Conservation (phyloP, 306 rosid genomes). For the Amphicarpaea edgeworthii region DNA sequence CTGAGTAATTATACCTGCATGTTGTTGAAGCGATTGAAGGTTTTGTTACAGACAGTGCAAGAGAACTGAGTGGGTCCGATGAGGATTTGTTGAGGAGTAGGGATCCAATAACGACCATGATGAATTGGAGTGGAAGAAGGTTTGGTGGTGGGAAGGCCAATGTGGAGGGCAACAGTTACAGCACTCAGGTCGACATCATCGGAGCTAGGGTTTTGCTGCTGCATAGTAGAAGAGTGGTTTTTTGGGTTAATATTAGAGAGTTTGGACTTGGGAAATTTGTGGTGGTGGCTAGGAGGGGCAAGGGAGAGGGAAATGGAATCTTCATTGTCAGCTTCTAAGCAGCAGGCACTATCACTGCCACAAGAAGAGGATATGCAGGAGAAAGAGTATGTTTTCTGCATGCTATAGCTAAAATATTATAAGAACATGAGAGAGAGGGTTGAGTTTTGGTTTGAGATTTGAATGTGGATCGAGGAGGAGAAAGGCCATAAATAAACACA, state of each 20-base stretch:
- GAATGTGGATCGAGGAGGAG: not conserved
- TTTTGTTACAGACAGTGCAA: conserved; percentile 75
- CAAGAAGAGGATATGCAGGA: conserved; percentile 46
- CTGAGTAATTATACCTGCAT: conserved; percentile 71
- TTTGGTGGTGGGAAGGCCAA: conserved; percentile 57
- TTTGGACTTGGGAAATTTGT: not conserved
- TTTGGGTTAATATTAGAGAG: not conserved
- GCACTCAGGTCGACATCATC: conserved; percentile 22
- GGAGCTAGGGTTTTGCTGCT: conserved; percentile 40
- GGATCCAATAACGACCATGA: conserved; percentile 70
- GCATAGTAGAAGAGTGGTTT: not conserved
- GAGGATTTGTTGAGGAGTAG: conserved; percentile 75
- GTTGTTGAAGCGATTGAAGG: conserved; percentile 81
- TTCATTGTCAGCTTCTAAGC: conserved; percentile 51
- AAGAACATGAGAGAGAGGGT: not conserved
- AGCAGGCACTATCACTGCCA: not conserved
- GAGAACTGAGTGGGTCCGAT: conserved; percentile 80
- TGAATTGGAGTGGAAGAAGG: conserved; percentile 9
- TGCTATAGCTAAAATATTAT: too few relatives aligned
- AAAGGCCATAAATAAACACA: not conserved
- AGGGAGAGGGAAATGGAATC: conserved; percentile 69
- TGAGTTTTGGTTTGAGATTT: not conserved
- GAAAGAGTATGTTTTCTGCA: conserved; percentile 51
- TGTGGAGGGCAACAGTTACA: conserved; percentile 70
- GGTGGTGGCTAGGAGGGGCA: conserved; percentile 59